Conservation (phyloP, 345 rosid genomes). For the Anacardium occidentale region DNA sequence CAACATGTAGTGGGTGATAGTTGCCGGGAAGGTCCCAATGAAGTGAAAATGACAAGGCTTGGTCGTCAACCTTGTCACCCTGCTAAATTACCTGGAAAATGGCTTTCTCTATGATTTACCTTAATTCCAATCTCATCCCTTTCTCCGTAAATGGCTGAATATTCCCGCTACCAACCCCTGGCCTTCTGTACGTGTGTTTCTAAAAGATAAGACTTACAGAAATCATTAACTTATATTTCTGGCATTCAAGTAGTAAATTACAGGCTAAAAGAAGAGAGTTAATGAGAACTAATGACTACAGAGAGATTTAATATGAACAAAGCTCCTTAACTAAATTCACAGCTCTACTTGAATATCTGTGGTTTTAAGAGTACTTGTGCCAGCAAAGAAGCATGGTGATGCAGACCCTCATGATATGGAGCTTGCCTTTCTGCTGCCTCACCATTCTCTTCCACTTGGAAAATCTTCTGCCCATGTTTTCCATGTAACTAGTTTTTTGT, state of each 20-base stretch:
- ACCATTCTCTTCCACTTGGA: slow-evolving; percentile 58
- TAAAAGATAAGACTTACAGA: not conserved
- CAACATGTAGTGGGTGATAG: slow-evolving; percentile 12
- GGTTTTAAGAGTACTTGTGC: slow-evolving; percentile 42
- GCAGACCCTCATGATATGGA: slow-evolving; percentile 57
- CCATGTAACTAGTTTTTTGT: not conserved
- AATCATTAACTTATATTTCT: no score
- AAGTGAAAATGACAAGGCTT: slow-evolving; percentile 39
- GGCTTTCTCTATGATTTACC: slow-evolving; percentile 25
- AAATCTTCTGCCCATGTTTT: slow-evolving; percentile 42
- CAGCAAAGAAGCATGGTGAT: slow-evolving; percentile 69
- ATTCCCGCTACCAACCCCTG: slow-evolving; percentile 18
- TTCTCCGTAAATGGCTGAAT: slow-evolving; percentile 11
- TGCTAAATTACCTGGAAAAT: slow-evolving; percentile 36
- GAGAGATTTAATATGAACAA: not conserved
- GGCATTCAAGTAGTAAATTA: not conserved
- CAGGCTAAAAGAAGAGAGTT: not conserved
- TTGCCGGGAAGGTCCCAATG: slow-evolving; percentile 28
- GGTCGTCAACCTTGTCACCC: slow-evolving; percentile 34
- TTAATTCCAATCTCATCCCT: slow-evolving; percentile 22
- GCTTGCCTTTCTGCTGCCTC: slow-evolving; percentile 64
- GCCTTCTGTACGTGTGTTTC: slow-evolving; percentile 22
- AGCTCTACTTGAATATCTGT: not conserved
- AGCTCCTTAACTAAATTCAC: no score
- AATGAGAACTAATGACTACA: no score